Percentiles rank a stretch among this genome's conserved stretches.
Evolutionary conservation across 73 alveolate species (phyloP).

Genomic region (Tetrahymena elliotti): DNA sequence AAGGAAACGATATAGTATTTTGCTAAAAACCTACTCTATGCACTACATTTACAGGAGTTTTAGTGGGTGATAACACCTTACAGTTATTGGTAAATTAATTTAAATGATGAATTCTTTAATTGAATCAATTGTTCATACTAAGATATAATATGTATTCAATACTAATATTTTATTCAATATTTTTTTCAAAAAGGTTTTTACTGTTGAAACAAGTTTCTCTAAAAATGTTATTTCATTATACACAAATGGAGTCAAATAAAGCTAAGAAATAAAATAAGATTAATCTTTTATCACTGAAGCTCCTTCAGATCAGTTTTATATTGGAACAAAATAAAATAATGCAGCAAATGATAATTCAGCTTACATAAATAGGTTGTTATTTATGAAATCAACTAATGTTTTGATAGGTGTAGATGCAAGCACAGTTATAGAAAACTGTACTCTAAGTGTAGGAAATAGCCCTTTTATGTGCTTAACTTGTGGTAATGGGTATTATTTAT

Average conservation of each 20-base stretch:
- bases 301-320: neutral
- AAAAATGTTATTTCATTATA: neutral
- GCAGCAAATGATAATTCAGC: neutral
- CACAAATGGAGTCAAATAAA: neutral
- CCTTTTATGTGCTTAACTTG: neutral
- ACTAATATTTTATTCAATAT: neutral
- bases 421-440: neutral
- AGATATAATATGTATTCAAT: too few relatives aligned
- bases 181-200: neutral
- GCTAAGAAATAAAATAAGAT: neutral
- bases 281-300: neutral
- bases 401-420: neutral
- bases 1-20: neutral
- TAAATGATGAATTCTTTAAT: too few relatives aligned
- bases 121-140: too few relatives aligned
- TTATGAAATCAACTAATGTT: neutral
- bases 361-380: neutral
- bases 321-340: neutral
- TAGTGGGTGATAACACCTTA: neutral
- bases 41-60: neutral
- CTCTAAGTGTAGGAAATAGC: neutral
- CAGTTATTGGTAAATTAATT: neutral
- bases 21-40: neutral
- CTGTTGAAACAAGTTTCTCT: neutral
- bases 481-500: neutral